A percentile compares a stretch with the other conserved stretches of the same genome.
These are phyloP conservation scores for Olyra latifolia DNA, from an alignment of 176 grass and related monocot genomes.

Conservation along the genomic window DNA sequence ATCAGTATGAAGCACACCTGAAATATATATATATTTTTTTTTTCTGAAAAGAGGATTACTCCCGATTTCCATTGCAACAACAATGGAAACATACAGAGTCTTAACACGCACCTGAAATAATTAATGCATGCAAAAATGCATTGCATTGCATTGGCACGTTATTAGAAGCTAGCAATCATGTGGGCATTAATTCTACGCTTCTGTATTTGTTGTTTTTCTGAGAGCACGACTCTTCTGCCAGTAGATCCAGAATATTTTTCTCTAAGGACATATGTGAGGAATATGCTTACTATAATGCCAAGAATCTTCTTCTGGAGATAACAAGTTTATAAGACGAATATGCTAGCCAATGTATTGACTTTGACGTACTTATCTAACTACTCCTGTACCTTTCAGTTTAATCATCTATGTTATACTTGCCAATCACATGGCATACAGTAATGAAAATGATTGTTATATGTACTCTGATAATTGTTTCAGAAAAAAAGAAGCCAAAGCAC, in stretches of 20 bases:
- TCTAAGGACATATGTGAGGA: neutral
- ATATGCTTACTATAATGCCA: neutral
- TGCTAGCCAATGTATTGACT: neutral
- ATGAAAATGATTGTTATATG: neutral
- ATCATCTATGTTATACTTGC: conserved; percentile 1
- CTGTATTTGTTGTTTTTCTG: conserved; percentile 7
- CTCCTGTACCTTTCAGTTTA: conserved; percentile 8
- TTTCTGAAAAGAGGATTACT: no score
- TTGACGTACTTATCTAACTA: conserved; percentile 14
- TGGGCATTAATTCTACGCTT: neutral
- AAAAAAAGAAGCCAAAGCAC: neutral
- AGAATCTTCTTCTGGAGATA: conserved; percentile 7
- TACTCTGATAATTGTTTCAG: neutral
- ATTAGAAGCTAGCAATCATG: neutral
- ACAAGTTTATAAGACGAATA: conserved; percentile 3
- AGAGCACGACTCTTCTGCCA: neutral
- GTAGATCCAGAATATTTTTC: neutral
- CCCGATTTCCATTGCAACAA: no score
- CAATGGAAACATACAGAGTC: no score
- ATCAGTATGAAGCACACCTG: neutral
- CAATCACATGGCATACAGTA: neutral
- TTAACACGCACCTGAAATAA: neutral
- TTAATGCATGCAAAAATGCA: neutral
- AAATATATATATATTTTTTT: neutral
- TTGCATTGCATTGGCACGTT: neutral